Percentiles rank a stretch among this genome's conserved stretches.
These are phyloP conservation scores for Euphorbia peplus DNA, from an alignment of 345 rosid genomes.

Conservation along the genomic window DNA sequence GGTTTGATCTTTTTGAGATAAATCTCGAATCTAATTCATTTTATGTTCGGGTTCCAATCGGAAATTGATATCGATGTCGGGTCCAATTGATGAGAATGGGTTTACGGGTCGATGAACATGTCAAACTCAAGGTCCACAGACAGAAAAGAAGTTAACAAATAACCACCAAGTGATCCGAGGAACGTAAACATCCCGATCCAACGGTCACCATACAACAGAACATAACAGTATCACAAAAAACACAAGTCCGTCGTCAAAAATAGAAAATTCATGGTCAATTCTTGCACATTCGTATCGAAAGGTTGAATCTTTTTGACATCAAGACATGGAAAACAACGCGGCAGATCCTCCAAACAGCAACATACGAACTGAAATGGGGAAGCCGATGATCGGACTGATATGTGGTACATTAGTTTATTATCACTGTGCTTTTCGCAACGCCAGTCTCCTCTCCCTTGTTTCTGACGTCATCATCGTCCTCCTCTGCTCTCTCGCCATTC, in stretches of 20 bases:
- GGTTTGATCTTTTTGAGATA: too few species aligned
- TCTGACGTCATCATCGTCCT: conserved; percentile 90
- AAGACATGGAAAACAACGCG: neutral
- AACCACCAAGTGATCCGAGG: too few species aligned
- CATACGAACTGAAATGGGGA: conserved; percentile 22
- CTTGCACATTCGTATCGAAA: neutral
- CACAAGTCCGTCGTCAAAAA: too few species aligned
- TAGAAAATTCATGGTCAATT: neutral
- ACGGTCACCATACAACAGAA: neutral
- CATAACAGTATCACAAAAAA: too few species aligned
- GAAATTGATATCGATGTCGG: too few species aligned
- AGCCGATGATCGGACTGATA: conserved; percentile 19
- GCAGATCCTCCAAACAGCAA: neutral
- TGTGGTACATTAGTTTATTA: conserved; percentile 37
- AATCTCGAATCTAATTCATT: too few species aligned
- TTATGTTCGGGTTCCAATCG: too few species aligned
- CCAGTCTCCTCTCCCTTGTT: conserved; percentile 73
- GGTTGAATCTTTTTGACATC: too few species aligned
- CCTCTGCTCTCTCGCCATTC: conserved; percentile 98
- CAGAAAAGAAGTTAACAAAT: too few species aligned
- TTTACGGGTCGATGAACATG: too few species aligned
- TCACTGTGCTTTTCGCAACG: conserved; percentile 81
- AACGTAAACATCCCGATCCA: neutral
- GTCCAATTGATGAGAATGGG: too few species aligned
- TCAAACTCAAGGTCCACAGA: too few species aligned